A percentile compares a stretch with the other conserved stretches of the same genome.
Conservation (phyloP, 176 grass and related monocot genomes). For the Eleusine coracana region DNA sequence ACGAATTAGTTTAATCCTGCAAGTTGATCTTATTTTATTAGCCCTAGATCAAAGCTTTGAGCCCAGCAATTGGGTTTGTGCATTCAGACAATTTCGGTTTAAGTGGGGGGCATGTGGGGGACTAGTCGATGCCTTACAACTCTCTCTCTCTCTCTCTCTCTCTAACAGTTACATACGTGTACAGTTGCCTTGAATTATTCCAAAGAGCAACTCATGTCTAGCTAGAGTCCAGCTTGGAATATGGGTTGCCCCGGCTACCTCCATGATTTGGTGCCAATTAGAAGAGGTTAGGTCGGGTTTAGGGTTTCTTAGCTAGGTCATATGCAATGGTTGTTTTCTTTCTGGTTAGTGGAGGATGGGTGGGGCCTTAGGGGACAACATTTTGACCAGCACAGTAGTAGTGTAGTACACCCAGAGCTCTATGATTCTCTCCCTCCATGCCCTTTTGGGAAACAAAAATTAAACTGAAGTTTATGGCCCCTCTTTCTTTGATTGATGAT, state of each 20-base stretch:
- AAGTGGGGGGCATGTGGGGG: constrained; percentile 50
- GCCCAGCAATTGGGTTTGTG: constrained; percentile 35
- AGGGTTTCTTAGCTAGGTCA: constrained; percentile 40
- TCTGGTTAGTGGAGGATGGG: constrained; percentile 28
- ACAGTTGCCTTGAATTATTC: constrained; percentile 33
- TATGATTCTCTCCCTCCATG: not conserved
- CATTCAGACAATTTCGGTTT: constrained; percentile 31
- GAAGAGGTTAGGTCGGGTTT: constrained; percentile 29
- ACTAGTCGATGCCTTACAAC: constrained; percentile 16
- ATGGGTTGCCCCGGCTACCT: constrained; percentile 32
- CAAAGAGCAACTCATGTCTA: constrained; percentile 34
- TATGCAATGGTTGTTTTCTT: constrained; percentile 20
- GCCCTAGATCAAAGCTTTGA: constrained; percentile 37
- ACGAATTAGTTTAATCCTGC: constrained; percentile 46
- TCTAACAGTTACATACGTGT: not conserved
- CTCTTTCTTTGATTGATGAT: not conserved
- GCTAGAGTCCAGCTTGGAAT: constrained; percentile 50
- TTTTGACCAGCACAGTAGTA: constrained; percentile 41
- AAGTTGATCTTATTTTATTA: constrained; percentile 56
- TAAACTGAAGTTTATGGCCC: not conserved
- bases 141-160: not conserved
- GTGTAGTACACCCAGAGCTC: not conserved
- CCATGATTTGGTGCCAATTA: constrained; percentile 47
- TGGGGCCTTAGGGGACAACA: not conserved
- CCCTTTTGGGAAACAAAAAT: not conserved